Percentiles rank a stretch among this genome's conserved stretches.
These are phyloP conservation scores for Ustilago tritici DNA, from an alignment of 1,284 basidiomycete genomes.

Conservation along the genomic window DNA sequence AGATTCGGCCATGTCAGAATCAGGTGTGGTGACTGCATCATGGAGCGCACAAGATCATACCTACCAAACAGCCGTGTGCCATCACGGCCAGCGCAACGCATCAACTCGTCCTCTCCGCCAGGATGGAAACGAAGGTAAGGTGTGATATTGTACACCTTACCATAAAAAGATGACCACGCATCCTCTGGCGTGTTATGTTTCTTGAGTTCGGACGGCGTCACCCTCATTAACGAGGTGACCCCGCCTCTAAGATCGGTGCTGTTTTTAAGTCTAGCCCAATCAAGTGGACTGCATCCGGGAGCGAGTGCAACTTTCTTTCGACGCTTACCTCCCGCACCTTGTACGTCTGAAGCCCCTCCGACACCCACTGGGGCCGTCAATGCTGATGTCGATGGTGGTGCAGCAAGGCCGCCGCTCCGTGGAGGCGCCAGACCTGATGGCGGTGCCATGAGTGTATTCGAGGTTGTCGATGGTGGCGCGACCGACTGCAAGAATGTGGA, in stretches of 20 bases:
- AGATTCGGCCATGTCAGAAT: not conserved
- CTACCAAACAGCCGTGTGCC: conserved; percentile 92
- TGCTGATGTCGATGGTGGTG: conserved; percentile 57
- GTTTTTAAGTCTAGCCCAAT: conserved; percentile 89
- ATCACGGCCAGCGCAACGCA: conserved; percentile 95
- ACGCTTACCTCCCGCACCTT: conserved; percentile 16
- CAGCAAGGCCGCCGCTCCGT: conserved; percentile 42
- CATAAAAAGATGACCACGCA: conserved; percentile 92
- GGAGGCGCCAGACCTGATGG: conserved; percentile 41
- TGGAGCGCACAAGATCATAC: conserved; percentile 33
- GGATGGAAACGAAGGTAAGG: conserved; percentile 92
- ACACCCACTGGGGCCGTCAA: conserved; percentile 55
- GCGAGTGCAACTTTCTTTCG: conserved; percentile 83
- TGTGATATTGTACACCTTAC: conserved; percentile 97
- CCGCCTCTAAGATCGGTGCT: conserved; percentile 71
- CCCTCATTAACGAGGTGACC: conserved; percentile 73
- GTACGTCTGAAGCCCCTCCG: conserved; percentile 53
- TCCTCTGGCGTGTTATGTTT: conserved; percentile 85
- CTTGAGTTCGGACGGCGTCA: conserved; percentile 86
- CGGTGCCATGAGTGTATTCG: conserved; percentile 36
- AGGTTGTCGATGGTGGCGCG: conserved; percentile 28
- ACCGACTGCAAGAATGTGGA: conserved; percentile 28
- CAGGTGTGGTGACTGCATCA: not conserved
- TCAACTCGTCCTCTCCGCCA: conserved; percentile 90
- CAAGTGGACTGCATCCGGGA: conserved; percentile 90